phyloP scores from a whole-genome alignment of 2,329 filamentous ascomycete genomes.

The Microdochium trichocladiopsis region DNA sequence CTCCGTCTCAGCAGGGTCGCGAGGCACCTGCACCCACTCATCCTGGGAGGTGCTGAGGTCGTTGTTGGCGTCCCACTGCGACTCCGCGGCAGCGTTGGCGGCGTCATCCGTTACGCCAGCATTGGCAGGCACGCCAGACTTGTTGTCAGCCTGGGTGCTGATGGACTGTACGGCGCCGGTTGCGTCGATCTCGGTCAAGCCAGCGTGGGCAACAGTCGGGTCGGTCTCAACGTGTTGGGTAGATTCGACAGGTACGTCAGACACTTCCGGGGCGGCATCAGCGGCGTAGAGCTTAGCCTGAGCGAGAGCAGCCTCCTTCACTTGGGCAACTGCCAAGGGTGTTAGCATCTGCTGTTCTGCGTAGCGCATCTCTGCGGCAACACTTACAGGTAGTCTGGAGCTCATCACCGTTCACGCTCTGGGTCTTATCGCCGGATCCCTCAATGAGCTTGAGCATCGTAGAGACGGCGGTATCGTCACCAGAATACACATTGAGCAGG shows the following conservation, averaged over 20 bases:
- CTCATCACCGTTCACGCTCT: constrained; percentile 56
- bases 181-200: constrained; percentile 59
- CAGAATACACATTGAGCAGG: constrained; percentile 70
- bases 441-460: constrained; percentile 73
- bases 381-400: constrained; percentile 66
- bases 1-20: constrained; percentile 69
- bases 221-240: constrained; percentile 41
- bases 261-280: constrained; percentile 24
- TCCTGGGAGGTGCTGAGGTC: constrained; percentile 49
- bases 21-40: constrained; percentile 69
- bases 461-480: constrained; percentile 66
- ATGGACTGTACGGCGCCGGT: constrained; percentile 29
- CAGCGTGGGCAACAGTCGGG: constrained; percentile 59
- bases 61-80: constrained; percentile 54
- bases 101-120: constrained; percentile 43
- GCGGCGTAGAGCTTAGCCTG: constrained; percentile 32
- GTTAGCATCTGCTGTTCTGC: no score
- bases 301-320: constrained; percentile 47
- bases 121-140: constrained; percentile 36
- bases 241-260: constrained; percentile 21
- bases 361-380: not conserved
- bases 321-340: constrained; percentile 40
- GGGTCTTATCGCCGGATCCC: constrained; percentile 59
- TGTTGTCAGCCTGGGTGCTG: constrained; percentile 30
- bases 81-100: constrained; percentile 55